Evolutionary conservation across 164 flowering plant genomes (phyloP), one percentile per base, ranked within the genome.

Genomic region (Santalum album): DNA sequence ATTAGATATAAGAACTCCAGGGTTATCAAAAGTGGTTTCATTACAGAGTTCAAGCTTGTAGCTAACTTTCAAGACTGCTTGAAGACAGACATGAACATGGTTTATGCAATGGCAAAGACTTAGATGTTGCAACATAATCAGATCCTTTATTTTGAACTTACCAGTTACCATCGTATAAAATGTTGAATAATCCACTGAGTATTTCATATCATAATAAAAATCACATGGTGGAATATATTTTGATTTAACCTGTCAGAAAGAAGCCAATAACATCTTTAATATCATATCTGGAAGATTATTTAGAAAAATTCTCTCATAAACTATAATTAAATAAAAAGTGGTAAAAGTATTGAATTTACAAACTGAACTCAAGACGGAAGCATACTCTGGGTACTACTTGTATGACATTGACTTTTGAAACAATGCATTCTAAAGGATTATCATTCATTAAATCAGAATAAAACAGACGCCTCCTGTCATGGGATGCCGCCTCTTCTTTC

Each of bases 131-230:
- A 7, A 32, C 36, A 38, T 3, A 38, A n/a, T n/a, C n/a, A 38
- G 17, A 38, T 12, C 17, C 21, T 25, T 45, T 22, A 45, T 9
- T 22, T 10, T 6, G 47, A 9, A 58, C 78, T 66, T 65, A 87
- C 98, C 75, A 29, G 38, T 58, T 32, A 12, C 40, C 56, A 80
- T 58, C 19, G 68, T 75, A 27, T 74, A 66, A 64, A 91, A 91
- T 61, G 95, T 75, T 60, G 98, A 82, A 63, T 86, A 91, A 20
- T 87, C 86, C 68, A 91, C 68, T 34, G 75, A 79, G 61, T 91
- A 91, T 57, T 86, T 82, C 96, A 91, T 91, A 52, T 88, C 98
- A 71, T 75, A 91, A 61, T 78, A 84, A 61, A 67, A 88, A 68
- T 80, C 87, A 61, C 77, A 81, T 35, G 81, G 58, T n/a, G 75